phyloP scores from a whole-genome alignment of 805 yeast species.

The Yamadazyma phyllophila region DNA sequence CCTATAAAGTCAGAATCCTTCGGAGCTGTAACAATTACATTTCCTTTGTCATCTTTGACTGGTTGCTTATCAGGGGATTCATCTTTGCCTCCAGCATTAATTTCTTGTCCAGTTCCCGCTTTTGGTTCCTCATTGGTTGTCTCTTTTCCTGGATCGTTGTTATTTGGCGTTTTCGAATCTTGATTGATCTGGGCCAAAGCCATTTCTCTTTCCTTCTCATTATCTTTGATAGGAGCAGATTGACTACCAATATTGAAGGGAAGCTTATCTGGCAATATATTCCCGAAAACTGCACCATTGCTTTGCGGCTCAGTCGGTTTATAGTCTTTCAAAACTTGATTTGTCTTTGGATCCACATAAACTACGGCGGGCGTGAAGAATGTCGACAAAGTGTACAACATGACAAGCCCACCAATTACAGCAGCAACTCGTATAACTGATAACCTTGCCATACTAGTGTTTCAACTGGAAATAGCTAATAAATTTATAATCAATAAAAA shows the following conservation, averaged over 20 bases:
- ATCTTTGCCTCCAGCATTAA: background rate
- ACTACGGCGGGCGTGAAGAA: slow-evolving; percentile 15
- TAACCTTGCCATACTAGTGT: slow-evolving; percentile 12
- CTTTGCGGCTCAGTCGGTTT: background rate
- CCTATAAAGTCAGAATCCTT: slow-evolving; percentile 11
- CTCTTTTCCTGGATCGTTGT: background rate
- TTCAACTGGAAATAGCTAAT: background rate
- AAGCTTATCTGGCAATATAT: background rate
- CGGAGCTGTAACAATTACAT: slow-evolving; percentile 8
- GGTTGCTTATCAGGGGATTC: background rate
- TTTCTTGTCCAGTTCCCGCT: too few relatives aligned
- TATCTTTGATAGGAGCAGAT: slow-evolving; percentile 10
- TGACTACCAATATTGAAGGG: background rate
- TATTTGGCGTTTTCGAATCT: background rate
- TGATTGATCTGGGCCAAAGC: slow-evolving; percentile 13
- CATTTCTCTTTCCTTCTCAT: slow-evolving; percentile 9
- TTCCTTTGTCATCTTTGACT: slow-evolving; percentile 2
- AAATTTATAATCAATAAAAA: background rate
- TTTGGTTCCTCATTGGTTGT: background rate
- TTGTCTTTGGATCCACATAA: slow-evolving; percentile 17
- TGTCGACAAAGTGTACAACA: slow-evolving; percentile 12
- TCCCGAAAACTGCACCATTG: background rate
- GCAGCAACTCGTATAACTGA: slow-evolving; percentile 14
- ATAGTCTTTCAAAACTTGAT: slow-evolving; percentile 13
- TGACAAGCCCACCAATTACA: slow-evolving; percentile 13